Conservation (phyloP, 768 basidiomycete genomes). For the Tylopilus rubrobrunneus region DNA sequence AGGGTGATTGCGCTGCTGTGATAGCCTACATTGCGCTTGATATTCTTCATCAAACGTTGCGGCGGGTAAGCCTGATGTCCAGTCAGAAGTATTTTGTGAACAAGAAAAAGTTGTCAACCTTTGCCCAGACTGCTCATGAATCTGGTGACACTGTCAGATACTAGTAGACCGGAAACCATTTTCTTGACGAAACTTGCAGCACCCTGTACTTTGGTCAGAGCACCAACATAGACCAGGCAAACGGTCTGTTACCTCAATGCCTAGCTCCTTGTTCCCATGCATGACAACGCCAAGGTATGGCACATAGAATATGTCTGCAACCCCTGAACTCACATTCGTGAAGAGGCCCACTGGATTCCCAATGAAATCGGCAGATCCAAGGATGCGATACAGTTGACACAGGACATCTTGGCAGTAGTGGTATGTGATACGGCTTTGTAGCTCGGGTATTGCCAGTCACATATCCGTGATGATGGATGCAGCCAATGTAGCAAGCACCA, state of each 20-base stretch:
- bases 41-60: conserved; percentile 97
- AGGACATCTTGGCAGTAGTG: conserved; percentile 94
- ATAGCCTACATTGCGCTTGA: conserved; percentile 83
- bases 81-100: not conserved
- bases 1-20: conserved; percentile 89
- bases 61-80: conserved; percentile 77
- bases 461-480: conserved; percentile 79
- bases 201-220: conserved; percentile 50
- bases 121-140: conserved; percentile 97
- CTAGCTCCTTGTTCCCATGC: conserved; percentile 92
- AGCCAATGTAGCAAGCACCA: no score
- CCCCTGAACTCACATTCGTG: conserved; percentile 96
- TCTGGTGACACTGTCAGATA: conserved; percentile 93
- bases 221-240: not conserved
- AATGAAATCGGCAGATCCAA: conserved; percentile 98
- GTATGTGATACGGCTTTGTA: conserved; percentile 79
- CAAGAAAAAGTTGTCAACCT: conserved; percentile 41
- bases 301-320: conserved; percentile 98
- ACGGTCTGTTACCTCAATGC: conserved; percentile 64
- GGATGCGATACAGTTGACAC: conserved; percentile 90
- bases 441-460: conserved; percentile 78
- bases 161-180: conserved; percentile 97
- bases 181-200: conserved; percentile 99
- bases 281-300: conserved; percentile 96
- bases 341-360: conserved; percentile 96